Conservation (phyloP, 495 filamentous ascomycete species). For the Penicillium angulare region DNA sequence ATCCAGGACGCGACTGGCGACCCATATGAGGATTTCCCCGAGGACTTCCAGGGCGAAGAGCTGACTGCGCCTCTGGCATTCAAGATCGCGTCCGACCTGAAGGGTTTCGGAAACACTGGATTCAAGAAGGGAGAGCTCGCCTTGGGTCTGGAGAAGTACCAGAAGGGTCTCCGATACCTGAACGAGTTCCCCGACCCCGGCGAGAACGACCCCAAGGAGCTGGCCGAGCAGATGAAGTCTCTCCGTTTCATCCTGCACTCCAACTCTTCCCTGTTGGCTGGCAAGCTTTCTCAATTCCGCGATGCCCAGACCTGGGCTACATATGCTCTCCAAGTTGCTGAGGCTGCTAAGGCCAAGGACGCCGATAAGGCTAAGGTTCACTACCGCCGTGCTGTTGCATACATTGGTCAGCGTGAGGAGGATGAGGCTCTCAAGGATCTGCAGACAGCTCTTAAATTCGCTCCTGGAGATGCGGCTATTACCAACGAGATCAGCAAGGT, state of each 20-base stretch:
- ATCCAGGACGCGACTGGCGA: constrained; percentile 80
- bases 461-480: constrained; percentile 74
- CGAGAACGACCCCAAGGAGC: constrained; percentile 65
- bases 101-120: constrained; percentile 86
- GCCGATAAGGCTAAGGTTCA: constrained; percentile 85
- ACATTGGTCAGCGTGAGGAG: constrained; percentile 76
- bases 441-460: constrained; percentile 70
- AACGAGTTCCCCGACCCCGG: constrained; percentile 76
- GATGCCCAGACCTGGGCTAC: constrained; percentile 68
- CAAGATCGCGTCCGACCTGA: constrained; percentile 81
- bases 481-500: constrained; percentile 68
- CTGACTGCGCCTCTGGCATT: constrained; percentile 52
- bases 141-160: constrained; percentile 87
- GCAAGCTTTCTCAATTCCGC: constrained; percentile 70
- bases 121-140: constrained; percentile 75
- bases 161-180: constrained; percentile 93
- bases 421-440: constrained; percentile 77
- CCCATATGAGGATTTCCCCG: constrained; percentile 93
- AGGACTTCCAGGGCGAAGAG: constrained; percentile 71
- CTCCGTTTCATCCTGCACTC: constrained; percentile 76
- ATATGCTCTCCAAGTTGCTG: constrained; percentile 66
- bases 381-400: constrained; percentile 76
- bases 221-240: constrained; percentile 62
- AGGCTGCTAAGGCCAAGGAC: constrained; percentile 57
- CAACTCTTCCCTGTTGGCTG: constrained; percentile 75